Conservation (phyloP, 495 filamentous ascomycete species). For the Talaromyces liani region DNA sequence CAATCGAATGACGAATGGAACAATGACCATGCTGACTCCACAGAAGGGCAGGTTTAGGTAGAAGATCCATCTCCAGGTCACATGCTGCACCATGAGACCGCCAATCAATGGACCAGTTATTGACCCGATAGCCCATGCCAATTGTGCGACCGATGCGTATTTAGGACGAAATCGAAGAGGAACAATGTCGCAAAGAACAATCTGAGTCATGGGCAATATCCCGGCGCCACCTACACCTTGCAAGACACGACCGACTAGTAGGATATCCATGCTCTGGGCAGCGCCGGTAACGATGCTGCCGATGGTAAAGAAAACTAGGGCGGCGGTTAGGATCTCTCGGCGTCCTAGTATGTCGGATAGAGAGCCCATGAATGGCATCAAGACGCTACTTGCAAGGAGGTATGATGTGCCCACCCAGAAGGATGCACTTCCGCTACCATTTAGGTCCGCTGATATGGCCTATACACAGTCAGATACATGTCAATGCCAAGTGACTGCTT, state of each 20-base stretch:
- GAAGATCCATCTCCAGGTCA: constrained; percentile 28
- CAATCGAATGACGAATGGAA: constrained; percentile 16
- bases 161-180: constrained; percentile 26
- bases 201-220: constrained; percentile 17
- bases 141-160: constrained; percentile 22
- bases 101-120: constrained; percentile 22
- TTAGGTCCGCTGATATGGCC: constrained; percentile 33
- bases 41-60: constrained; percentile 34
- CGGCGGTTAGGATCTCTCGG: constrained; percentile 36
- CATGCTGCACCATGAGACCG: constrained; percentile 20
- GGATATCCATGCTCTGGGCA: constrained; percentile 10
- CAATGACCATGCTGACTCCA: constrained; percentile 20
- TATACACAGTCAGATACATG: constrained; percentile 9
- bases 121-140: constrained; percentile 28
- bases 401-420: constrained; percentile 52
- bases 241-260: constrained; percentile 25
- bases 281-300: constrained; percentile 19
- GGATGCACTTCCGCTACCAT: constrained; percentile 37
- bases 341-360: constrained; percentile 43
- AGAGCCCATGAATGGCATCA: constrained; percentile 39
- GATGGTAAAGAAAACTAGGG: constrained; percentile 22
- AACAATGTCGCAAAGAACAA: constrained; percentile 30
- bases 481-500: not conserved
- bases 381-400: constrained; percentile 38
- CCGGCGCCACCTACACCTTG: constrained; percentile 32